Percentiles rank a stretch among this genome's conserved stretches.
Conservation (phyloP, 2,329 filamentous ascomycete genomes). For the Helotiales sp. region DNA sequence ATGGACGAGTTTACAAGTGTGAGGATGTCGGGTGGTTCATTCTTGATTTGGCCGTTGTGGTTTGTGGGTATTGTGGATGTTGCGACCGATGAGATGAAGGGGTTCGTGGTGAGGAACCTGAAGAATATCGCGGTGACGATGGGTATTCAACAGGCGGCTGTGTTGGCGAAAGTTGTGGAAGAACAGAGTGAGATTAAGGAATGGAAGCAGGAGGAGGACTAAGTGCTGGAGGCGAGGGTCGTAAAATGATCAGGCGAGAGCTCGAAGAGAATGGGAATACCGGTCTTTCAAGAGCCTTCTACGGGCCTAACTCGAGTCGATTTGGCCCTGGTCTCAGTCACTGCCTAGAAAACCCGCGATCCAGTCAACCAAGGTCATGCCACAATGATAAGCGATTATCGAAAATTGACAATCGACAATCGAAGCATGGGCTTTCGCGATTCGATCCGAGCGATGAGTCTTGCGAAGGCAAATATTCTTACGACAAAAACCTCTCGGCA, state of each 20-base stretch:
- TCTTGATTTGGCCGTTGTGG: conserved; percentile 41
- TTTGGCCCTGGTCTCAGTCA: background rate
- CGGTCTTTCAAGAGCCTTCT: background rate
- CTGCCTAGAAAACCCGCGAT: background rate
- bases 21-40: conserved; percentile 32
- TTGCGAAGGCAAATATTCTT: background rate
- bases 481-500: background rate
- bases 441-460: background rate
- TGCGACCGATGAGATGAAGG: conserved; percentile 18
- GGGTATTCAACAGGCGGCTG: conserved; percentile 36
- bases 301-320: background rate
- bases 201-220: conserved; percentile 16
- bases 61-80: conserved; percentile 33
- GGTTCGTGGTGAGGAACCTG: conserved; percentile 34
- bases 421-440: background rate
- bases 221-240: background rate
- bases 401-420: no score
- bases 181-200: conserved; percentile 15
- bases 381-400: no score
- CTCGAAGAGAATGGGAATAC: background rate
- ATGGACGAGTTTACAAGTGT: conserved; percentile 10
- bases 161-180: conserved; percentile 31
- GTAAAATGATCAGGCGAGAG: background rate
- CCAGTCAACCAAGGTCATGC: background rate
- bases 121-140: conserved; percentile 30